Base-by-base conservation (phyloP, 1,284 basidiomycete genomes). In the Rhodotorula sp. region DNA sequence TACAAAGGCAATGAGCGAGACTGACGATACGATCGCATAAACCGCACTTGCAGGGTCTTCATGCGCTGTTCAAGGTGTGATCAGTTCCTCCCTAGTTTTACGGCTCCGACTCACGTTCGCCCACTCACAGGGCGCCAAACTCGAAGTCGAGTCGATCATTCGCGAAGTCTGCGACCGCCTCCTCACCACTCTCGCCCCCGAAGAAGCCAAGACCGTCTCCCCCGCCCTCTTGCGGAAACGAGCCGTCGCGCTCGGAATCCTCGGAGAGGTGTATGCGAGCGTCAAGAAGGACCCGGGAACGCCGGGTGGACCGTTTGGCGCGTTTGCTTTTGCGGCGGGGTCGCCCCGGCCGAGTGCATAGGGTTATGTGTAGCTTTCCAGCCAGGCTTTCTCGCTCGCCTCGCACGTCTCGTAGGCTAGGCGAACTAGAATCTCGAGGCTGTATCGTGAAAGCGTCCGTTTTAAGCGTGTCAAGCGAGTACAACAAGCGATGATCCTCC, bases 101-200 rank as follows among this genome's bases (percentile, higher is more conserved):
- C 3, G 20, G 24, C 19, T 5, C 34, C 13, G 47, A 4, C 30
- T 29, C 29, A 17, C 52, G 4, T 29, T 56, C 22, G 13, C 10
- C n/a, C 24, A 9, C 22, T 17, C 32, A 20, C 76, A 91, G 90
- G 93, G 94, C 7, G 90, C 94, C 34, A 97, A 96, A 79, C 86
- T 98, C 27, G 95, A 98, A 80, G 88, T 98, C 60, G 94, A 99
- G 80, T 91, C 90, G 24, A 89, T 99, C 44, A 84, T 99, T 17
- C 87, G 95, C 48, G 95, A 98, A 80, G 92, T 92, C 0, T 94
- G 92, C 79, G 95, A 99, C 77, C 86, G 88, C 29, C 86, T 98
- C 24, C 84, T 99, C 8, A 81, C 82, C 30, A 44, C 51, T 2
- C 58, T 66, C 47, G 49, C 57, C 3, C 84, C 85, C 57, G 77